A percentile compares a stretch with the other conserved stretches of the same genome.
Evolutionary conservation across 2,329 filamentous ascomycete species (phyloP).

Genomic region (Bipolaris sorokiniana): DNA sequence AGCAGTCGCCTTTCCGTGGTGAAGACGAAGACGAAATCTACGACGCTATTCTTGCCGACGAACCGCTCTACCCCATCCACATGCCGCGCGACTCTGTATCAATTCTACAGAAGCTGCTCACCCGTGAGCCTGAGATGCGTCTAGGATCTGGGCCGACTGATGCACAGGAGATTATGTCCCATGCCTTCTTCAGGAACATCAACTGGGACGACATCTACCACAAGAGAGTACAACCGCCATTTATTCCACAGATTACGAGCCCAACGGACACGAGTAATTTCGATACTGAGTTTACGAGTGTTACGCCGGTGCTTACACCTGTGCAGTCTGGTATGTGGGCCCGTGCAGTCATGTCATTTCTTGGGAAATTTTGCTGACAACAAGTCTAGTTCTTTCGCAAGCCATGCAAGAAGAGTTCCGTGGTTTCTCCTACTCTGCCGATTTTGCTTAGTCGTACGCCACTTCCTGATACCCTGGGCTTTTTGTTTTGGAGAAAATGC

Average conservation of each 20-base stretch:
- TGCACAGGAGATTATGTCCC: constrained; percentile 98
- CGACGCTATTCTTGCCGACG: constrained; percentile 95
- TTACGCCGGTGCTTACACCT: constrained; percentile 94
- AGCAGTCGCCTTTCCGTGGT: constrained; percentile 97
- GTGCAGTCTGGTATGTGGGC: constrained; percentile 86
- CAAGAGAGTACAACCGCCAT: constrained; percentile 88
- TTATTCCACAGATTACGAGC: constrained; percentile 86
- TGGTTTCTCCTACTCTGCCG: constrained; percentile 95
- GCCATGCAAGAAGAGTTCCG: constrained; percentile 99
- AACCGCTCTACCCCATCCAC: constrained; percentile 96
- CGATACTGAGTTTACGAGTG: constrained; percentile 97
- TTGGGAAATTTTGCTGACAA: constrained; percentile 17
- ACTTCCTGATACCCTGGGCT: constrained; percentile 20
- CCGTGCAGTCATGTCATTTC: neutral
- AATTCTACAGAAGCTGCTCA: constrained; percentile 95
- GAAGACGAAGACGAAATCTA: constrained; percentile 99
- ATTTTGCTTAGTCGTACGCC: constrained; percentile 66
- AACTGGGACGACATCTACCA: constrained; percentile 99
- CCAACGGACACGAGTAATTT: constrained; percentile 99
- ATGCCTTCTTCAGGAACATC: constrained; percentile 96
- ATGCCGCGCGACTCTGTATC: constrained; percentile 98
- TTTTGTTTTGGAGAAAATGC: constrained; percentile 16
- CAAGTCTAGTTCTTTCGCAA: constrained; percentile 80
- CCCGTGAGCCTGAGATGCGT: constrained; percentile 89
- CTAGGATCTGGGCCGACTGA: constrained; percentile 95